Conservation (phyloP, 1,284 basidiomycete species). For the Jaminaea rosea region DNA sequence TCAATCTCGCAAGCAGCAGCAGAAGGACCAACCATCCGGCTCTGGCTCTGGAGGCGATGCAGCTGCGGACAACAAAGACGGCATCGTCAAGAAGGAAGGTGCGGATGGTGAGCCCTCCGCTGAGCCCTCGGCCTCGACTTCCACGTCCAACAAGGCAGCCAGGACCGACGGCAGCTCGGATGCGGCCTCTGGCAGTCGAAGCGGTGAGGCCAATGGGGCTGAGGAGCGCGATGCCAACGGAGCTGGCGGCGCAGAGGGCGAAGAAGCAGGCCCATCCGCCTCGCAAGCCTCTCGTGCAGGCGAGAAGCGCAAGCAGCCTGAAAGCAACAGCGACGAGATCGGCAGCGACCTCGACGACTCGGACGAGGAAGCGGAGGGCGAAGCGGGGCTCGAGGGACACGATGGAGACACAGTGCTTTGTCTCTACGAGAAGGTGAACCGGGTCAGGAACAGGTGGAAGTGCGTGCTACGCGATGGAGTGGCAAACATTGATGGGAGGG, state of each 20-base stretch:
- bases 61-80: slow-evolving; percentile 15
- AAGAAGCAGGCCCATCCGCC: slow-evolving; percentile 14
- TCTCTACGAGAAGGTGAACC: slow-evolving; percentile 95
- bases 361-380: slow-evolving; percentile 52
- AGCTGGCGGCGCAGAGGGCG: slow-evolving; percentile 1
- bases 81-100: slow-evolving; percentile 2
- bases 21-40: too few relatives aligned
- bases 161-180: not conserved
- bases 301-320: slow-evolving; percentile 45
- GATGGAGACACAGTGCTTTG: slow-evolving; percentile 88
- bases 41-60: not conserved
- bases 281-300: slow-evolving; percentile 15
- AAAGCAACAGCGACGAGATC: slow-evolving; percentile 65
- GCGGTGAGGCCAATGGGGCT: slow-evolving; percentile 1
- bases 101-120: not conserved
- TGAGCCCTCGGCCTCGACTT: not conserved
- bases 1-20: slow-evolving; percentile 15
- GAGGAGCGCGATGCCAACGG: slow-evolving; percentile 4
- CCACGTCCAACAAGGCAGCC: not conserved
- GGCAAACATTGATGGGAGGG: slow-evolving; percentile 90
- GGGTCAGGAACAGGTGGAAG: slow-evolving; percentile 99
- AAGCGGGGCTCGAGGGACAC: slow-evolving; percentile 50
- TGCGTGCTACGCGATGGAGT: slow-evolving; percentile 97
- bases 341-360: slow-evolving; percentile 94
- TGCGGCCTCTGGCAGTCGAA: not conserved